phyloP scores from a whole-genome alignment of 2,329 filamentous ascomycete genomes.

The Esteya vermicola region DNA sequence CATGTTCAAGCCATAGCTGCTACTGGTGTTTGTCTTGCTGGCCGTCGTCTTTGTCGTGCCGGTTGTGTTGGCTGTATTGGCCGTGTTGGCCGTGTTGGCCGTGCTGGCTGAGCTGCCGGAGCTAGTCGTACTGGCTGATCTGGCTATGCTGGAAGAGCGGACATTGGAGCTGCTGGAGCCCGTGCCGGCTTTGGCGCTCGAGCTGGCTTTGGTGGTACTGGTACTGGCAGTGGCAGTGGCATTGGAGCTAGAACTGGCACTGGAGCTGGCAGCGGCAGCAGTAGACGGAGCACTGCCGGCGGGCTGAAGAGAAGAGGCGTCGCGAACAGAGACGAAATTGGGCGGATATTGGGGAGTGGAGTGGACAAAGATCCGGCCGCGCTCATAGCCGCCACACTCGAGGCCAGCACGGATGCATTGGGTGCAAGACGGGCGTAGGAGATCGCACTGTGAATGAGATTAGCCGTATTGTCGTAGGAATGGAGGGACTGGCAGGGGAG shows the following conservation, averaged over 20 bases:
- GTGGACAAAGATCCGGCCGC: constrained; percentile 13
- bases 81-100: neutral
- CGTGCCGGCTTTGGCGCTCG: too few relatives aligned
- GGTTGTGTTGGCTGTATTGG: neutral
- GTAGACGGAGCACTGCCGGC: too few relatives aligned
- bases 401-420: constrained; percentile 11
- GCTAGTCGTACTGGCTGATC: neutral
- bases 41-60: neutral
- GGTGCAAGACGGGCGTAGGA: constrained; percentile 11
- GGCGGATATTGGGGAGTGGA: constrained; percentile 6
- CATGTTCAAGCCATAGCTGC: too few relatives aligned
- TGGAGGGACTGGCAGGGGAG: neutral
- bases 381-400: constrained; percentile 13
- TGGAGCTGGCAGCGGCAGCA: too few relatives aligned
- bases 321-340: constrained; percentile 3
- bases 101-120: neutral
- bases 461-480: too few relatives aligned
- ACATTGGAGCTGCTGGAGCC: neutral
- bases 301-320: too few relatives aligned
- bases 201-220: too few relatives aligned
- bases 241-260: too few relatives aligned
- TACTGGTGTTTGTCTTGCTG: too few relatives aligned
- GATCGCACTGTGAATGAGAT: constrained; percentile 10
- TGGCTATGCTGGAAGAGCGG: neutral
- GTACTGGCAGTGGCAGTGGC: too few relatives aligned